phyloP scores from a whole-genome alignment of 805 yeast genomes.

The Schwanniomyces yamadae region DNA sequence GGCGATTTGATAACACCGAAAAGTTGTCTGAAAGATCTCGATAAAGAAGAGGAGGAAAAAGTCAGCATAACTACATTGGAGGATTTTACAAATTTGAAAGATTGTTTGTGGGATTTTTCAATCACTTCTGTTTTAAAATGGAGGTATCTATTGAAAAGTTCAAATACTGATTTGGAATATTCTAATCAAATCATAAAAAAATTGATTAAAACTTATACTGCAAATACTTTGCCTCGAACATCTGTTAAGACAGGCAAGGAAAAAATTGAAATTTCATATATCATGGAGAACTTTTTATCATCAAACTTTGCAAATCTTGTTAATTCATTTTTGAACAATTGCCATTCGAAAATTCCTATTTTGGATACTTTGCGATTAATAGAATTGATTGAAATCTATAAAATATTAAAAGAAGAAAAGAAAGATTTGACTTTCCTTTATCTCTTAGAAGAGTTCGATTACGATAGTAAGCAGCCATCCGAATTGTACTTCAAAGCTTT shows the following conservation, averaged over 20 bases:
- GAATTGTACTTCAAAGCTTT: conserved; percentile 13
- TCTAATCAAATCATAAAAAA: conserved; percentile 7
- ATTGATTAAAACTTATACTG: conserved; percentile 15
- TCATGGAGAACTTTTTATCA: conserved; percentile 19
- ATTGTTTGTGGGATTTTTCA: conserved; percentile 35
- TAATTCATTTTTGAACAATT: conserved; percentile 30
- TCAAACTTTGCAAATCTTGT: conserved; percentile 16
- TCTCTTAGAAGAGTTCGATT: conserved; percentile 13
- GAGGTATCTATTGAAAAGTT: conserved; percentile 18
- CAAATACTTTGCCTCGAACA: neutral
- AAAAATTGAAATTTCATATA: conserved; percentile 10
- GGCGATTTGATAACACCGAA: neutral
- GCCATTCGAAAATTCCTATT: conserved; percentile 34
- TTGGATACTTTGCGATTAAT: conserved; percentile 28
- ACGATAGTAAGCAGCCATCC: conserved; percentile 6
- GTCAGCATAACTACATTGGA: neutral
- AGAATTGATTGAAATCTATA: conserved; percentile 28
- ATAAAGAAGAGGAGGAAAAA: too few relatives aligned
- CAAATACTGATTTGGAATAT: conserved; percentile 11
- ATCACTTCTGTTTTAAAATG: conserved; percentile 28
- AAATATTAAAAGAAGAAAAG: conserved; percentile 17
- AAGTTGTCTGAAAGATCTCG: too few relatives aligned
- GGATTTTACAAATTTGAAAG: conserved; percentile 8
- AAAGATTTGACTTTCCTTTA: conserved; percentile 18
- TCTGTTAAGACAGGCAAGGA: conserved; percentile 11